Percentiles rank a stretch among this genome's conserved stretches.
phyloP scores from a whole-genome alignment of 805 yeast genomes.

The Blastobotrys terrestris region DNA sequence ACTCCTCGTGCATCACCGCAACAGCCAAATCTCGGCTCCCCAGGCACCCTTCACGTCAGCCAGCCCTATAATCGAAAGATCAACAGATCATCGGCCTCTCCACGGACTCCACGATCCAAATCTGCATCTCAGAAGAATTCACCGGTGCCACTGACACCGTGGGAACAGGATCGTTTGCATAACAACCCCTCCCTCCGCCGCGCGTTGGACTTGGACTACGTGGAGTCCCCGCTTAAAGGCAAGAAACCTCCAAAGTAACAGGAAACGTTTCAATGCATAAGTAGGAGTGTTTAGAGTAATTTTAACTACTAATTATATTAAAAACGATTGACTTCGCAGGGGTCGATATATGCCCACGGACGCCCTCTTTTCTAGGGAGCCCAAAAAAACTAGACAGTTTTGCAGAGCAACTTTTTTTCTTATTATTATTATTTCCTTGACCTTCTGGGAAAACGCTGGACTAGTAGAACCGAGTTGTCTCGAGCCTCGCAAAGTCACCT shows the following conservation, averaged over 20 bases:
- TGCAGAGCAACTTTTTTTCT: no score
- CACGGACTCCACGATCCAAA: background rate
- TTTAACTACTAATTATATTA: no score
- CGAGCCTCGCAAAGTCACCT: no score
- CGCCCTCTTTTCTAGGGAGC: no score
- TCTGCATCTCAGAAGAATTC: background rate
- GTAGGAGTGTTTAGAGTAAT: no score
- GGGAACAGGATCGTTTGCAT: conserved; percentile 26
- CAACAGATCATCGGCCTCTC: background rate
- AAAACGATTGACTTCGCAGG: no score
- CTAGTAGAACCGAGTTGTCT: no score
- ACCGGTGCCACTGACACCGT: conserved; percentile 23
- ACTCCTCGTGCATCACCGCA: background rate
- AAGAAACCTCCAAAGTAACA: background rate
- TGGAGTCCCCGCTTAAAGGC: background rate
- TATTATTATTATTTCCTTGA: no score
- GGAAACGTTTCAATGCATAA: no score
- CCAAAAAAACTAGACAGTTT: no score
- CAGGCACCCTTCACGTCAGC: background rate
- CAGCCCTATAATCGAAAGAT: background rate
- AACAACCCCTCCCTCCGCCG: conserved; percentile 3
- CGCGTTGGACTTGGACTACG: conserved; percentile 5
- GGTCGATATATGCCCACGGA: no score
- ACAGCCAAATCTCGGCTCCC: background rate
- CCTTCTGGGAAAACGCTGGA: no score